Conservation (phyloP, 1,284 basidiomycete species). For the Tetrapyrgos nigripes region DNA sequence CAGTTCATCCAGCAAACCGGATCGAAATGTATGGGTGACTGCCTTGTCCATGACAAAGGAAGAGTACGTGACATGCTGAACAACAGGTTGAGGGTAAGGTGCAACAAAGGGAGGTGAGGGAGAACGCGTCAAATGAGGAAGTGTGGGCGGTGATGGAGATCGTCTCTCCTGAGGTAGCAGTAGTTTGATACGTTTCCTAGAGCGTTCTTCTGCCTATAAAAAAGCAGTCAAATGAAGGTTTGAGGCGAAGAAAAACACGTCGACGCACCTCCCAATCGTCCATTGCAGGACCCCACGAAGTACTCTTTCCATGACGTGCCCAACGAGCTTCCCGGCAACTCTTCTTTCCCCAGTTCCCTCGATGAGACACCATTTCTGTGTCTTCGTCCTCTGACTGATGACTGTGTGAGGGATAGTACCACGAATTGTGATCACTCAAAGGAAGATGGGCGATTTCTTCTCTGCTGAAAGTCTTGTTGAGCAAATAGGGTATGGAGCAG, state of each 20-base stretch:
- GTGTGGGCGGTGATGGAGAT: slow-evolving; percentile 61
- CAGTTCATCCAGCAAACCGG: slow-evolving; percentile 74
- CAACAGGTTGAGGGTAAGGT: slow-evolving; percentile 70
- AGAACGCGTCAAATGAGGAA: slow-evolving; percentile 62
- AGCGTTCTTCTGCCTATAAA: slow-evolving; percentile 75
- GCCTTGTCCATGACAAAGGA: slow-evolving; percentile 85
- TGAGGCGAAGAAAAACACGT: slow-evolving; percentile 6
- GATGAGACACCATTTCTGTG: slow-evolving; percentile 48
- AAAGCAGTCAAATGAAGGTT: slow-evolving; percentile 19
- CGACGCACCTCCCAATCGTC: slow-evolving; percentile 81
- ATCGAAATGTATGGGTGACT: slow-evolving; percentile 82
- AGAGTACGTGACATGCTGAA: slow-evolving; percentile 75
- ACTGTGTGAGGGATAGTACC: slow-evolving; percentile 79
- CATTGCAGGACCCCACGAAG: slow-evolving; percentile 77
- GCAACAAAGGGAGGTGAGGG: slow-evolving; percentile 65
- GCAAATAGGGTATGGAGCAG: background rate
- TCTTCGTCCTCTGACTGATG: slow-evolving; percentile 68
- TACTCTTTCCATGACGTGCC: slow-evolving; percentile 78
- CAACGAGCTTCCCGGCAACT: slow-evolving; percentile 70
- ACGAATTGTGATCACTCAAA: slow-evolving; percentile 73
- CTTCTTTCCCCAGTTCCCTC: slow-evolving; percentile 85
- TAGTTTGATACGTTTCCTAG: slow-evolving; percentile 75
- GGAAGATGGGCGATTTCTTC: slow-evolving; percentile 47
- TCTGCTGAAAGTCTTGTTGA: slow-evolving; percentile 30
- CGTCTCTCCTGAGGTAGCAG: slow-evolving; percentile 63